Conservation (phyloP, 1,139 yeast genomes). For the Geotrichum bryndzae region DNA sequence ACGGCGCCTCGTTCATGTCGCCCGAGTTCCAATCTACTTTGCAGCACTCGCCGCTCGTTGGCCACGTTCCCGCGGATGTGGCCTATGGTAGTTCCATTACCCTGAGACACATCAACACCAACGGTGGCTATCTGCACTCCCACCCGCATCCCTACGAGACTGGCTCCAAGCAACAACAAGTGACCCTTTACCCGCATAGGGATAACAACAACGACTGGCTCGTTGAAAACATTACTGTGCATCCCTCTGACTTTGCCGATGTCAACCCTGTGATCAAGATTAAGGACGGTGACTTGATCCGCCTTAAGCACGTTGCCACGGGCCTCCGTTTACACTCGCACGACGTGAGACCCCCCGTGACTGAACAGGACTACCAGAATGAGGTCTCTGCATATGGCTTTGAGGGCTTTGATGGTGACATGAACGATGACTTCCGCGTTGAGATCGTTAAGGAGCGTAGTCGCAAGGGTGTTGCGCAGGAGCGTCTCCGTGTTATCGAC, state of each 20-base stretch:
- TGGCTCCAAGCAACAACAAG: slow-evolving; percentile 93
- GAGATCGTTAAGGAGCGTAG: slow-evolving; percentile 68
- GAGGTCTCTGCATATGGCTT: slow-evolving; percentile 91
- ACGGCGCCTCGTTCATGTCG: slow-evolving; percentile 84
- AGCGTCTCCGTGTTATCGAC: slow-evolving; percentile 66
- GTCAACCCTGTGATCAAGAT: slow-evolving; percentile 47
- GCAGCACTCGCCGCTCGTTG: slow-evolving; percentile 64
- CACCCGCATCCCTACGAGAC: slow-evolving; percentile 79
- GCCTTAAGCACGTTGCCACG: slow-evolving; percentile 65
- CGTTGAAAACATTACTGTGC: slow-evolving; percentile 45
- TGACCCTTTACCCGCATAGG: slow-evolving; percentile 83
- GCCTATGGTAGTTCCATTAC: slow-evolving; percentile 77
- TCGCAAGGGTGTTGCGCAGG: slow-evolving; percentile 52
- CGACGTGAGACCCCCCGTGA: slow-evolving; percentile 89
- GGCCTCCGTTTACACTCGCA: slow-evolving; percentile 89
- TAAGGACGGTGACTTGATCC: slow-evolving; percentile 69
- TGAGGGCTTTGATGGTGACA: slow-evolving; percentile 88
- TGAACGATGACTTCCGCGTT: slow-evolving; percentile 89
- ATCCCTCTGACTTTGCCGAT: slow-evolving; percentile 19
- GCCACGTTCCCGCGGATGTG: slow-evolving; percentile 66
- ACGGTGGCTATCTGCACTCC: slow-evolving; percentile 94
- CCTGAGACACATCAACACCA: slow-evolving; percentile 75
- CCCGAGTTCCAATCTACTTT: slow-evolving; percentile 81
- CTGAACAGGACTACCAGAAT: slow-evolving; percentile 92
- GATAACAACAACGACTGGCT: slow-evolving; percentile 86